A percentile compares a stretch with the other conserved stretches of the same genome.
These are phyloP conservation scores for Solanum chaucha DNA, from an alignment of 257 asterid genomes.

Conservation along the genomic window DNA sequence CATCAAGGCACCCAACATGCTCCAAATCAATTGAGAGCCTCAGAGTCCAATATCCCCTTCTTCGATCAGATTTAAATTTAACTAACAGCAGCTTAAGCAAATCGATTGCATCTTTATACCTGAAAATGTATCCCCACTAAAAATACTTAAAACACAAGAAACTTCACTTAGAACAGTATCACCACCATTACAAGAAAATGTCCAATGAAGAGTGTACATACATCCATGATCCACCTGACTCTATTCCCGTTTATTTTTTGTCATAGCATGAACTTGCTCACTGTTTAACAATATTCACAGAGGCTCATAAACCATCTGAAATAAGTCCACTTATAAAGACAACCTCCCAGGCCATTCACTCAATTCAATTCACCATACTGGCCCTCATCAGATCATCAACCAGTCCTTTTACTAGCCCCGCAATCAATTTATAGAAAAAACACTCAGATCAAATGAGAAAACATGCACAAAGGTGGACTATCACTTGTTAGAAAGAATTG, in stretches of 20 bases:
- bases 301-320: background rate
- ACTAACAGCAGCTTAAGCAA: slow-evolving; percentile 55
- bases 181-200: background rate
- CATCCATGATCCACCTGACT: background rate
- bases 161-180: background rate
- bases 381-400: background rate
- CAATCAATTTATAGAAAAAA: background rate
- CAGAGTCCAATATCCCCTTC: slow-evolving; percentile 90
- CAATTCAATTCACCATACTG: background rate
- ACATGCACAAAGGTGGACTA: background rate
- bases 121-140: slow-evolving; percentile 14
- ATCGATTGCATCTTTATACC: slow-evolving; percentile 67
- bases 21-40: slow-evolving; percentile 88
- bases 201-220: background rate
- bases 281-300: background rate
- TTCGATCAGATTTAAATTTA: slow-evolving; percentile 51
- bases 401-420: background rate
- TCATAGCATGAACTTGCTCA: background rate
- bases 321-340: background rate
- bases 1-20: slow-evolving; percentile 66
- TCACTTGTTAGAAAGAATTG: background rate
- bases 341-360: background rate
- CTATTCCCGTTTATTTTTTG: background rate
- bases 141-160: background rate
- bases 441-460: background rate